Conservation (phyloP, 2,329 filamentous ascomycete species). For the Monilinia vaccinii-corymbosi region DNA sequence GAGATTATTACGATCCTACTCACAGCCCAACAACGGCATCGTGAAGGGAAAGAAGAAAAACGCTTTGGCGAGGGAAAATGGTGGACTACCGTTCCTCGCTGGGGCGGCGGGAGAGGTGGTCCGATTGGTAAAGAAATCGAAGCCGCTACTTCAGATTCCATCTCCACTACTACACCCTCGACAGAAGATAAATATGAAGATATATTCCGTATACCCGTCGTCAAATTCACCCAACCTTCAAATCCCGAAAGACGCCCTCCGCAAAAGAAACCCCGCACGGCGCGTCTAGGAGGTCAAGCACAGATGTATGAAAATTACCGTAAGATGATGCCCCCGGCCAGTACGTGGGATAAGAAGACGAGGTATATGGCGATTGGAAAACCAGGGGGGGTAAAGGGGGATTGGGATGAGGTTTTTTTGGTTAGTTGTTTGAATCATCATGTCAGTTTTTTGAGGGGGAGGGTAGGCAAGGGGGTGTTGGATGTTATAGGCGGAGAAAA, state of each 20-base stretch:
- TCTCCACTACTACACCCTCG: not conserved
- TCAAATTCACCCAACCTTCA: constrained; percentile 8
- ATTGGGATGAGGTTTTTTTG: constrained; percentile 55
- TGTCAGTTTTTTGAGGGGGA: constrained; percentile 46
- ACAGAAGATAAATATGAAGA: not conserved
- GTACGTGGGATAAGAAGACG: constrained; percentile 52
- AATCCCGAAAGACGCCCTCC: not conserved
- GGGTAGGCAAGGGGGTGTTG: constrained; percentile 46
- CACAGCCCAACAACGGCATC: constrained; percentile 54
- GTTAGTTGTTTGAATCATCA: constrained; percentile 55
- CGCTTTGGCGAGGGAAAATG: constrained; percentile 49
- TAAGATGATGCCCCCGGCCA: constrained; percentile 48
- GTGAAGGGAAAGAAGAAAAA: constrained; percentile 46
- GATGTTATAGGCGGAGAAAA: constrained; percentile 41
- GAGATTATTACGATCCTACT: constrained; percentile 52
- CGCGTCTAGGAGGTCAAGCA: constrained; percentile 30
- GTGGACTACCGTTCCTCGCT: constrained; percentile 52
- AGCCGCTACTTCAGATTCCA: not conserved
- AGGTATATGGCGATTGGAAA: constrained; percentile 50
- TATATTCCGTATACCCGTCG: constrained; percentile 2
- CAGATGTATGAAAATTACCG: constrained; percentile 57
- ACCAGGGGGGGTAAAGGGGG: constrained; percentile 37
- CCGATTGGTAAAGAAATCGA: constrained; percentile 48
- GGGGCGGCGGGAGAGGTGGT: constrained; percentile 54
- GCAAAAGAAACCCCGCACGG: constrained; percentile 14